phyloP scores from a whole-genome alignment of 2,329 filamentous ascomycete genomes.

The Colletotrichum theobromicola region DNA sequence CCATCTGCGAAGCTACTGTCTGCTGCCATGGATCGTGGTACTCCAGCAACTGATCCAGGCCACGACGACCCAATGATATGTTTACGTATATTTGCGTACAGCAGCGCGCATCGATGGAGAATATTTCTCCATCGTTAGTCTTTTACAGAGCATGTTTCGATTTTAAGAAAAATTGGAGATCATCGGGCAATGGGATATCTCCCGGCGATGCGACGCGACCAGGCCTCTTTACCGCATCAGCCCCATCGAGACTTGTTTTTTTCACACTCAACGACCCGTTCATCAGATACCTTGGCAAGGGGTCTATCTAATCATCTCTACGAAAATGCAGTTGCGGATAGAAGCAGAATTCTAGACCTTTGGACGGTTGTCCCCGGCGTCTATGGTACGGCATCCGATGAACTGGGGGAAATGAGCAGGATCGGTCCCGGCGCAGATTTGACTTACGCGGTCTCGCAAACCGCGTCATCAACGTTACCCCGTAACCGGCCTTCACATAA shows the following conservation, averaged over 20 bases:
- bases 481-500: background rate
- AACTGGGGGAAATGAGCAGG: background rate
- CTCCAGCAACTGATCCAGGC: background rate
- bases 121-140: background rate
- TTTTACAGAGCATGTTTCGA: background rate
- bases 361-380: background rate
- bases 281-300: background rate
- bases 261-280: background rate
- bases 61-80: background rate
- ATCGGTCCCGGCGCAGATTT: background rate
- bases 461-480: background rate
- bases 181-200: background rate
- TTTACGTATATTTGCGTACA: background rate
- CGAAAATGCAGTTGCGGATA: background rate
- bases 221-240: background rate
- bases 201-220: background rate
- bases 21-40: background rate
- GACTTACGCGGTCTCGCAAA: background rate
- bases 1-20: background rate
- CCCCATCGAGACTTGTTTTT: background rate
- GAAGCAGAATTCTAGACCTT: background rate
- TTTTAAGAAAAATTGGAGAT: background rate
- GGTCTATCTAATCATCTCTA: background rate
- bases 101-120: background rate
- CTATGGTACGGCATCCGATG: background rate